Base-by-base conservation (phyloP, 1,284 basidiomycete genomes). In the Moesziomyces antarcticus region DNA sequence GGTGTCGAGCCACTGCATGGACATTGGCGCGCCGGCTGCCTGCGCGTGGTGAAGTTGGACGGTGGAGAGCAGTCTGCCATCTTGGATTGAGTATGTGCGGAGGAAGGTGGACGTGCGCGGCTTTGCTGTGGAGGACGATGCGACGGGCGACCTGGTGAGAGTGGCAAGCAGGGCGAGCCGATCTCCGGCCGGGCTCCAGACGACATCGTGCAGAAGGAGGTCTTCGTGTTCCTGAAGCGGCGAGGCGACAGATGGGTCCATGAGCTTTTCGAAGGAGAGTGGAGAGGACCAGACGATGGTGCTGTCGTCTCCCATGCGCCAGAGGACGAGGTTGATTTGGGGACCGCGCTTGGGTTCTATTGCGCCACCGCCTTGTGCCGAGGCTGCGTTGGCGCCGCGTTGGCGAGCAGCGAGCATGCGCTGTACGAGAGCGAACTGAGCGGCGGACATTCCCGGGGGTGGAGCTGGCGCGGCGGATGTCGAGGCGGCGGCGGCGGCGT, bases 301-400 rank as follows among this genome's bases (percentile, higher is more conserved):
- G 45, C 59, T 65, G n/a, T 68, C 62, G 44, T 69, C 69, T 24
- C 70, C 69, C 65, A 73, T 62, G 0, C 73, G 45, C 66, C 62
- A 76, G 8, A 76, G 59, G 9, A 62, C 61, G 33, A 76, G 61
- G 50, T 69, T 52, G 22, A 73, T 53, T 20, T 66, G 61, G 1
- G 73, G 73, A 3, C 69, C 73, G 14, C 73, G 61, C 24, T 66
- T 67, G 1, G 70, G 69, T 18, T 76, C 69, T 2, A 65, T 65
- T 11, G 56, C 58, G 5, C 51, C 30, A 33, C 30, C 30, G 13
- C 10, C 61, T 25, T 44, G 45, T 9, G 41, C 47, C 22, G 22
- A 25, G 18, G 45, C n/a, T 30, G 60, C 65, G 25, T 52, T 56
- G 41, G 59, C 56, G n/a, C 68, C 68, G 22, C 68, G 61, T 30